Evolutionary conservation across 192 early-diverging fungal genomes (phyloP).

Genomic region (Entrophospora sp.): DNA sequence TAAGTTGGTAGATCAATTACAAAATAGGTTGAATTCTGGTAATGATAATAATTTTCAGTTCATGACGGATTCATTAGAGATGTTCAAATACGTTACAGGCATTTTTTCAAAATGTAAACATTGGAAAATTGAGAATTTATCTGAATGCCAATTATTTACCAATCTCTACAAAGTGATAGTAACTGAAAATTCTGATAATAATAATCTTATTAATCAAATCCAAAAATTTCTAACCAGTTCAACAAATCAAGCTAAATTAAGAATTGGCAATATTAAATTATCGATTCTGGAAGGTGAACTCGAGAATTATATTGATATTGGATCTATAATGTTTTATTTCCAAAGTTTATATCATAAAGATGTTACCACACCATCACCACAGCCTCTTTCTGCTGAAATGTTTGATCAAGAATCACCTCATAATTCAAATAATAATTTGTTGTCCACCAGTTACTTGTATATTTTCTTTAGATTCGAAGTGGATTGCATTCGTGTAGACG

Average conservation of each 20-base stretch:
- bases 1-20: constrained; percentile 26
- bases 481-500: constrained; percentile 30
- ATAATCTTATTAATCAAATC: constrained; percentile 18
- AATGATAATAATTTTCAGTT: constrained; percentile 22
- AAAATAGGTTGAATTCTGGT: constrained; percentile 34
- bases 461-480: constrained; percentile 29
- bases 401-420: neutral
- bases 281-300: constrained; percentile 40
- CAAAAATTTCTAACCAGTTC: constrained; percentile 28
- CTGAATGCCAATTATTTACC: constrained; percentile 35
- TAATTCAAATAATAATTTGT: neutral
- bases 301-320: constrained; percentile 39
- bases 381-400: neutral
- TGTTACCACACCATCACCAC: neutral
- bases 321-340: constrained; percentile 26
- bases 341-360: constrained; percentile 21
- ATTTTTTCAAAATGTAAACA: constrained; percentile 48
- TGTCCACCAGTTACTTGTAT: constrained; percentile 35
- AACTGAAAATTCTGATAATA: neutral
- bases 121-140: constrained; percentile 55
- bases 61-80: constrained; percentile 28
- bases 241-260: constrained; percentile 30
- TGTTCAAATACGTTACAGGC: constrained; percentile 36
- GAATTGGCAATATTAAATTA: constrained; percentile 32
- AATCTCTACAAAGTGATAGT: too few species aligned